phyloP scores from a whole-genome alignment of 1,284 basidiomycete genomes.

The Tranzscheliella williamsii region DNA sequence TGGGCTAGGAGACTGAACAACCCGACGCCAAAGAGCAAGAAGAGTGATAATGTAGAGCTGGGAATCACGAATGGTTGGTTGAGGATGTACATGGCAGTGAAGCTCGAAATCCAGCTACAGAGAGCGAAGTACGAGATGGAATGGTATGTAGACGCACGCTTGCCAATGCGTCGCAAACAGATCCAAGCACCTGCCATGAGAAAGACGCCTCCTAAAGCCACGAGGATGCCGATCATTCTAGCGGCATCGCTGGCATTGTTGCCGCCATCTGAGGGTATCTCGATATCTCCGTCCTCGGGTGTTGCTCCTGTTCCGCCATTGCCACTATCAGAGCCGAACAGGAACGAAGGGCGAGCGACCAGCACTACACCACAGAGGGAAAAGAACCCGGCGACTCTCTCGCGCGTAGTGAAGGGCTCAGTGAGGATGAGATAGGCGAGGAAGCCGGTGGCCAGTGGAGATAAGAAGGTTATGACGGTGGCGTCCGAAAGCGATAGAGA shows the following conservation, averaged over 20 bases:
- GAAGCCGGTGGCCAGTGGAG: slow-evolving; percentile 71
- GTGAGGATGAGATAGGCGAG: slow-evolving; percentile 71
- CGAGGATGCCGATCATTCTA: slow-evolving; percentile 60
- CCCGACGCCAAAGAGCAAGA: slow-evolving; percentile 32
- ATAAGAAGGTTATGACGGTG: slow-evolving; percentile 75
- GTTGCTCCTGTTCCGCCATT: slow-evolving; percentile 2
- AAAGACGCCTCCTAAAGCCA: slow-evolving; percentile 68
- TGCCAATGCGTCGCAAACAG: slow-evolving; percentile 72
- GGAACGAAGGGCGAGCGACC: slow-evolving; percentile 61
- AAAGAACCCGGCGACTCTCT: slow-evolving; percentile 70
- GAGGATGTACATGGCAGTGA: slow-evolving; percentile 54
- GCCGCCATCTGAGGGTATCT: slow-evolving; percentile 6
- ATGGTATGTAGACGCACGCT: slow-evolving; percentile 74
- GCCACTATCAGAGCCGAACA: slow-evolving; percentile 20
- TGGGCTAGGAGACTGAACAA: slow-evolving; percentile 41
- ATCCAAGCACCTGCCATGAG: slow-evolving; percentile 71
- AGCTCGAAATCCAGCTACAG: slow-evolving; percentile 68
- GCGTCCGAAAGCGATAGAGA: slow-evolving; percentile 75
- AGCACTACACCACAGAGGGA: slow-evolving; percentile 70
- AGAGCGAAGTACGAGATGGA: slow-evolving; percentile 71
- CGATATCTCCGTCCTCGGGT: slow-evolving; percentile 27
- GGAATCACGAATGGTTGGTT: slow-evolving; percentile 34
- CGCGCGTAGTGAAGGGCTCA: slow-evolving; percentile 69
- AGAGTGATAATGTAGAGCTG: slow-evolving; percentile 5
- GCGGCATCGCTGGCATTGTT: slow-evolving; percentile 12